These are phyloP conservation scores for Tolypocladium ophioglossoides DNA, from an alignment of 2,329 filamentous ascomycete species.

Conservation along the genomic window DNA sequence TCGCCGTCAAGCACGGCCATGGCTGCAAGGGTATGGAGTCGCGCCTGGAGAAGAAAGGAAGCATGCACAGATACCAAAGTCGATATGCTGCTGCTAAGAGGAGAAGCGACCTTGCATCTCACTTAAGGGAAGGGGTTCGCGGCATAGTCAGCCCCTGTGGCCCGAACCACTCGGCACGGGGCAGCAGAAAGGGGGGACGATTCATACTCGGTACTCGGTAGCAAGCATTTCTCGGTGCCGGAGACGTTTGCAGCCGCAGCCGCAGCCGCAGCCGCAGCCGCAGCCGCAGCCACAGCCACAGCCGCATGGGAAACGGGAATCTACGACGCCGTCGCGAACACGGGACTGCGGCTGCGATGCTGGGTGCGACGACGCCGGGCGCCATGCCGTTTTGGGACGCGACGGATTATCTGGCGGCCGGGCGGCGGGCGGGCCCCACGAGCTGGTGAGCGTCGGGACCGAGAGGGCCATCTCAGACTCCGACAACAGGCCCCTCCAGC, in stretches of 20 bases:
- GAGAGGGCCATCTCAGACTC: constrained; percentile 1
- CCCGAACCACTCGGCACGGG: background rate
- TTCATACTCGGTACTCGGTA: background rate
- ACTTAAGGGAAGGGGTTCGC: background rate
- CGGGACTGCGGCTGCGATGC: too few species aligned
- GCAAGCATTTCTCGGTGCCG: background rate
- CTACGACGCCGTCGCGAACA: background rate
- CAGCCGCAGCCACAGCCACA: too few species aligned
- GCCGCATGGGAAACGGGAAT: background rate
- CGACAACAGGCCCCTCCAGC: constrained; percentile 1
- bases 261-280: too few species aligned
- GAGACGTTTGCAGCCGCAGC: background rate
- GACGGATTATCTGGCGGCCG: background rate
- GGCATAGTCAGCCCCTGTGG: background rate
- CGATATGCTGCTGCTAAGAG: background rate
- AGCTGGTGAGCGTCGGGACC: constrained; percentile 2
- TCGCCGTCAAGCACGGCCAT: background rate
- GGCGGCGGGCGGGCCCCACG: background rate
- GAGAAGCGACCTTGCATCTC: background rate
- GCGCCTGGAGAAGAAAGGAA: background rate
- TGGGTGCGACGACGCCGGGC: too few species aligned
- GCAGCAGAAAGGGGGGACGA: background rate
- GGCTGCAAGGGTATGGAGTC: background rate
- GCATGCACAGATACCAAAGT: background rate
- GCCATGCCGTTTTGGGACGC: background rate